phyloP scores from a whole-genome alignment of 2,329 filamentous ascomycete species.

The Fusarium sp. region DNA sequence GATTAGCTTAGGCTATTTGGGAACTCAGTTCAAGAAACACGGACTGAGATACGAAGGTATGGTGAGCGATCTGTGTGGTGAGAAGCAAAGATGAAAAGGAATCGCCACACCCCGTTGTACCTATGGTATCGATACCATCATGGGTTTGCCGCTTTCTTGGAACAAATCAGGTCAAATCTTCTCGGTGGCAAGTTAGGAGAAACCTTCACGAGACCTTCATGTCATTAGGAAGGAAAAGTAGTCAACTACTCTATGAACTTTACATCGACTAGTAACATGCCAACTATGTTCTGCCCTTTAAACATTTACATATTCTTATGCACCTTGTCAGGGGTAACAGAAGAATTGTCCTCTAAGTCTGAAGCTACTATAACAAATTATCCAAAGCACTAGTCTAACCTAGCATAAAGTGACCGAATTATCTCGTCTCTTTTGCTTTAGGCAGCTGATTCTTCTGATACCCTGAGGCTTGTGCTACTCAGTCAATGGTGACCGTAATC shows the following conservation, averaged over 20 bases:
- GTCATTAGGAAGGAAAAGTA: not conserved
- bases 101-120: not conserved
- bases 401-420: not conserved
- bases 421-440: fast-evolving
- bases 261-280: not conserved
- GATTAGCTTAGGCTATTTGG: not conserved
- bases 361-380: too few species aligned
- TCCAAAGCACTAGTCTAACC: not conserved
- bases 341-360: too few species aligned
- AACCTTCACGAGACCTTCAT: not conserved
- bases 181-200: not conserved
- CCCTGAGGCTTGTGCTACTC: not conserved
- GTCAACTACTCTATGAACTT: not conserved
- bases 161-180: not conserved
- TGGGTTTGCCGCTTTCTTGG: not conserved
- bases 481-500: not conserved
- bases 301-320: not conserved
- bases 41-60: not conserved
- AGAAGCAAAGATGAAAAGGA: not conserved
- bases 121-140: not conserved
- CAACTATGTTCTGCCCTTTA: not conserved
- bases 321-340: not conserved
- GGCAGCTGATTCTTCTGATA: not conserved
- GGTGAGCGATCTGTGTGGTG: not conserved
- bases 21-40: not conserved